Evolutionary conservation across 352 stramenopile species (phyloP).

Genomic region (Saprolegnia parasitica): DNA sequence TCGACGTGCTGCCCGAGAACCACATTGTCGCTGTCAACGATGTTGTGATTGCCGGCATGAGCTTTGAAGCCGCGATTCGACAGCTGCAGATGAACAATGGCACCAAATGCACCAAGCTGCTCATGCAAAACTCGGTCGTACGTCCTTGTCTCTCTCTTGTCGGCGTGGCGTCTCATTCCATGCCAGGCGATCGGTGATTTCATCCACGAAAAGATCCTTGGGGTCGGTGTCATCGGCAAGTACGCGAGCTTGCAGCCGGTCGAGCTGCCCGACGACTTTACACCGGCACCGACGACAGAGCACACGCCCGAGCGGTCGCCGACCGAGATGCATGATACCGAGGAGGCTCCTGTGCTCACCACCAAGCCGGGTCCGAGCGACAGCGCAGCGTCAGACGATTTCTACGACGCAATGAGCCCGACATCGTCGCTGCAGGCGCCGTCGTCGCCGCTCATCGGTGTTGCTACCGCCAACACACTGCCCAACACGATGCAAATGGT

Average conservation of each 20-base stretch:
- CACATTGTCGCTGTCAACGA: conserved; percentile 86
- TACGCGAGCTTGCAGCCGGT: conserved; percentile 66
- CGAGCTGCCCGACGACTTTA: background rate
- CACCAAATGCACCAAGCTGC: conserved; percentile 76
- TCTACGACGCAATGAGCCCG: conserved; percentile 10
- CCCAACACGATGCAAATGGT: conserved; percentile 16
- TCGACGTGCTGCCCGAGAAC: conserved; percentile 70
- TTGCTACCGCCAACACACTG: background rate
- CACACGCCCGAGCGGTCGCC: background rate
- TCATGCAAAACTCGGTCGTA: conserved; percentile 86
- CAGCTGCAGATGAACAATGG: conserved; percentile 84
- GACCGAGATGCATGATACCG: background rate
- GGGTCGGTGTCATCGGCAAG: conserved; percentile 71
- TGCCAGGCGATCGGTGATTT: conserved; percentile 80
- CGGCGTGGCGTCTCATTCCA: too few species aligned
- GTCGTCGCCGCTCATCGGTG: background rate
- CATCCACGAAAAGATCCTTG: conserved; percentile 83
- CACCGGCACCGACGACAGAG: background rate
- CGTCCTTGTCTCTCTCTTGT: too few species aligned
- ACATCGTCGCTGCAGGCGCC: conserved; percentile 11
- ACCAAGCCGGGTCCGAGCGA: background rate
- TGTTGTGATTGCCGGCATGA: conserved; percentile 78
- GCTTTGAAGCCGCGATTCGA: conserved; percentile 68
- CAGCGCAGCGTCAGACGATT: background rate
- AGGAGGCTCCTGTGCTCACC: background rate